Evolutionary conservation across 2,329 filamentous ascomycete species (phyloP).

Genomic region (Talaromyces islandicus): DNA sequence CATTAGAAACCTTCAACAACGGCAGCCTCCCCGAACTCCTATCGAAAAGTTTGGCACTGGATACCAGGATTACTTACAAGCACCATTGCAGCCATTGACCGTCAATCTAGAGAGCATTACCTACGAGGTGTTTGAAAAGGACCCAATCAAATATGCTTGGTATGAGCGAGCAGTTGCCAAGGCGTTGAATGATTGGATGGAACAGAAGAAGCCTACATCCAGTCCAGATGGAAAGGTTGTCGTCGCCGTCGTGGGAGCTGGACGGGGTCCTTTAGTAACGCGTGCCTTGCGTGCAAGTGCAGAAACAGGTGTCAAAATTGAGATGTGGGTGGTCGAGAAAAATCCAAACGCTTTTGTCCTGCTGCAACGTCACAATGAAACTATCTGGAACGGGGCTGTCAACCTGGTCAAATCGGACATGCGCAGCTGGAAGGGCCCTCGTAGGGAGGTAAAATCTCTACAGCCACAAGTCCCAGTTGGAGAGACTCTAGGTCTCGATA

Average conservation of each 20-base stretch:
- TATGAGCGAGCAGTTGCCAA: slow-evolving; percentile 81
- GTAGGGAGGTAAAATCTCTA: slow-evolving; percentile 15
- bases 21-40: slow-evolving; percentile 61
- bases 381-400: slow-evolving; percentile 72
- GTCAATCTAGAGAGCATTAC: slow-evolving; percentile 97
- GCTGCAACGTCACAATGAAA: slow-evolving; percentile 76
- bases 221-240: slow-evolving; percentile 67
- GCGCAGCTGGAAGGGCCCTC: slow-evolving; percentile 87
- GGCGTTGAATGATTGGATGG: slow-evolving; percentile 73
- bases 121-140: slow-evolving; percentile 97
- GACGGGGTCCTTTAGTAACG: slow-evolving; percentile 85
- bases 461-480: neutral
- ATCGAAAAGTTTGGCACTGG: slow-evolving; percentile 64
- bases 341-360: slow-evolving; percentile 97
- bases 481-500: slow-evolving; percentile 27
- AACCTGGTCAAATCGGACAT: slow-evolving; percentile 94
- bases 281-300: slow-evolving; percentile 76
- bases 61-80: slow-evolving; percentile 92
- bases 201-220: slow-evolving; percentile 66
- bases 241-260: slow-evolving; percentile 87
- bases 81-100: slow-evolving; percentile 85
- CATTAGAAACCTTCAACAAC: slow-evolving; percentile 73
- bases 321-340: slow-evolving; percentile 93
- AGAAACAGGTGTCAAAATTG: slow-evolving; percentile 67
- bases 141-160: slow-evolving; percentile 95